Conservation (phyloP, 1,284 basidiomycete species). For the Somion occarium region DNA sequence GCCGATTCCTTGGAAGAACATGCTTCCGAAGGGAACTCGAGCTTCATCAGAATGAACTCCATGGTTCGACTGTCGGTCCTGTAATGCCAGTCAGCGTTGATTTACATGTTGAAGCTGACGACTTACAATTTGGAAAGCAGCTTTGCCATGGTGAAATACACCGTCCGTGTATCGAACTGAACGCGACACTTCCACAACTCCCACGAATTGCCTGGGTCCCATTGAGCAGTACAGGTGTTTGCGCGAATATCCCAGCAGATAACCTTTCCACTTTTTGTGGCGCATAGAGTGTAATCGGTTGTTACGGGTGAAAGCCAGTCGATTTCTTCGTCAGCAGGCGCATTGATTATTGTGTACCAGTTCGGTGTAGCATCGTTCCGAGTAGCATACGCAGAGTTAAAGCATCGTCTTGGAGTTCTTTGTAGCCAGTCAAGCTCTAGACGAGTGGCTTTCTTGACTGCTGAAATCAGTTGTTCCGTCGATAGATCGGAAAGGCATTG, state of each 20-base stretch:
- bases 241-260: conserved; percentile 70
- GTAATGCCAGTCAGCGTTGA: neutral
- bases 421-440: conserved; percentile 61
- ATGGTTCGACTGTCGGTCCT: conserved; percentile 29
- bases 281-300: conserved; percentile 65
- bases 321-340: conserved; percentile 61
- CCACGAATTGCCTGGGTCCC: conserved; percentile 63
- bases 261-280: conserved; percentile 69
- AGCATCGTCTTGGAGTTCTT: conserved; percentile 48
- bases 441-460: conserved; percentile 55
- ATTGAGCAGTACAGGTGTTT: conserved; percentile 55
- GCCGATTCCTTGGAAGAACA: conserved; percentile 1
- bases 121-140: conserved; percentile 49
- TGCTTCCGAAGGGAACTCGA: conserved; percentile 22
- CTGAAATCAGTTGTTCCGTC: conserved; percentile 50
- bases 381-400: conserved; percentile 14
- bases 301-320: conserved; percentile 76
- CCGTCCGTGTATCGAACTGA: conserved; percentile 64
- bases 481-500: conserved; percentile 58
- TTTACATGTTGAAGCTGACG: neutral
- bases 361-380: conserved; percentile 10
- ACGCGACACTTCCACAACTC: conserved; percentile 74
- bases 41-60: conserved; percentile 32
- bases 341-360: conserved; percentile 62
- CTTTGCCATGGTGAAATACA: conserved; percentile 73